These are phyloP conservation scores for Flaveria robusta DNA, from an alignment of 129 eudicot species.

Conservation along the genomic window DNA sequence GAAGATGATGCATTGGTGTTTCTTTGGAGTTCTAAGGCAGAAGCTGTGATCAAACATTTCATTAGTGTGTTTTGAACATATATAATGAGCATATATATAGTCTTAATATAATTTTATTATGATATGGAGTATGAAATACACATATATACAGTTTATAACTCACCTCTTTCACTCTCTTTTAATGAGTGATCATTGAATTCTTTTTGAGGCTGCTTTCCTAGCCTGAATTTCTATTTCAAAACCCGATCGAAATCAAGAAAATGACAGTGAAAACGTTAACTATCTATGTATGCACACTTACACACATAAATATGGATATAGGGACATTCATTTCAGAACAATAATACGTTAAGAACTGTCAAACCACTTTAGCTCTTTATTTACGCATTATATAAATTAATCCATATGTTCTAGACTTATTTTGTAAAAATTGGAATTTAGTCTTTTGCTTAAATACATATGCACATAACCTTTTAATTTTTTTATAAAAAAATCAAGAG, in stretches of 20 bases:
- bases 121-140: not conserved
- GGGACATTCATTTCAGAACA: not conserved
- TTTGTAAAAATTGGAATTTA: too few relatives aligned
- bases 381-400: too few relatives aligned
- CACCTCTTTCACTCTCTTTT: slow-evolving; percentile 82
- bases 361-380: too few relatives aligned
- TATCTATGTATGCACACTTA: not conserved
- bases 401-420: too few relatives aligned
- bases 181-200: slow-evolving; percentile 83
- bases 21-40: slow-evolving; percentile 76
- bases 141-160: slow-evolving; percentile 11
- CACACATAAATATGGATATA: not conserved
- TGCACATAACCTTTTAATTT: too few relatives aligned
- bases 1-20: slow-evolving; percentile 70
- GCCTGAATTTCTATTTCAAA: slow-evolving; percentile 76
- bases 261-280: not conserved
- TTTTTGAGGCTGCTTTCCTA: slow-evolving; percentile 98
- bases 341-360: too few relatives aligned
- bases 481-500: too few relatives aligned
- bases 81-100: not conserved
- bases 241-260: slow-evolving; percentile 8
- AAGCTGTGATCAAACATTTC: slow-evolving; percentile 39
- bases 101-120: not conserved
- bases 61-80: not conserved
- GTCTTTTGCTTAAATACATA: too few relatives aligned